These are phyloP conservation scores for Xerocomus potaroensis DNA, from an alignment of 768 basidiomycete species.

Conservation along the genomic window DNA sequence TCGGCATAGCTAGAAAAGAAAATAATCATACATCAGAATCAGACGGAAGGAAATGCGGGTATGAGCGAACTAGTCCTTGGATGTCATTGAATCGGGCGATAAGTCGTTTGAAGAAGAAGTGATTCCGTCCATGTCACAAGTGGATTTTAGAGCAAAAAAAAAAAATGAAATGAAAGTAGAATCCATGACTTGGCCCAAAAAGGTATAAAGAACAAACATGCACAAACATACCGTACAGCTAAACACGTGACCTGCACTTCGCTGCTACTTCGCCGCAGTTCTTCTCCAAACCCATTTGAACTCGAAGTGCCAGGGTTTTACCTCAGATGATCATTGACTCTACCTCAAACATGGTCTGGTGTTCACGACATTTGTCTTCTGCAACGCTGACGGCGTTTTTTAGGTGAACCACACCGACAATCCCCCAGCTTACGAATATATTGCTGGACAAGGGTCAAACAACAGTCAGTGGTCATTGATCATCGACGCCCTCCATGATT, in stretches of 20 bases:
- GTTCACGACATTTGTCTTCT: background rate
- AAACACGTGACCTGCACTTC: conserved; percentile 17
- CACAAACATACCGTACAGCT: conserved; percentile 6
- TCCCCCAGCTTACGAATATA: conserved; percentile 49
- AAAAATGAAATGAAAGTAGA: background rate
- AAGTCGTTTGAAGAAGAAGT: conserved; percentile 25
- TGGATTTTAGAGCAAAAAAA: background rate
- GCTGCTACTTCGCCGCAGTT: background rate
- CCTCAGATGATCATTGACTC: conserved; percentile 26
- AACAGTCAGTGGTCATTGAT: conserved; percentile 22
- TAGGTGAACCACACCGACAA: conserved; percentile 29
- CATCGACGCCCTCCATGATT: background rate
- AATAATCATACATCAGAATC: conserved; percentile 37
- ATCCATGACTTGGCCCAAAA: conserved; percentile 5
- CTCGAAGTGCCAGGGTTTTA: background rate
- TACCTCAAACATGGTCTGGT: conserved; percentile 26
- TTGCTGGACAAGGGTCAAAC: conserved; percentile 25
- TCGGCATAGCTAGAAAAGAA: conserved; percentile 76
- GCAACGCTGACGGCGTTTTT: background rate
- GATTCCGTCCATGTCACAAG: conserved; percentile 27
- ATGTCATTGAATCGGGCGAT: conserved; percentile 61
- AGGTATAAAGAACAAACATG: conserved; percentile 11
- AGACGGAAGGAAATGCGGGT: conserved; percentile 22
- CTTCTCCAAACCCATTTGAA: background rate
- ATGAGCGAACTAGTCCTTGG: conserved; percentile 78